Percentiles rank a stretch among this genome's conserved stretches.
Conservation (phyloP, 2,329 filamentous ascomycete species). For the Colletotrichum sp. region DNA sequence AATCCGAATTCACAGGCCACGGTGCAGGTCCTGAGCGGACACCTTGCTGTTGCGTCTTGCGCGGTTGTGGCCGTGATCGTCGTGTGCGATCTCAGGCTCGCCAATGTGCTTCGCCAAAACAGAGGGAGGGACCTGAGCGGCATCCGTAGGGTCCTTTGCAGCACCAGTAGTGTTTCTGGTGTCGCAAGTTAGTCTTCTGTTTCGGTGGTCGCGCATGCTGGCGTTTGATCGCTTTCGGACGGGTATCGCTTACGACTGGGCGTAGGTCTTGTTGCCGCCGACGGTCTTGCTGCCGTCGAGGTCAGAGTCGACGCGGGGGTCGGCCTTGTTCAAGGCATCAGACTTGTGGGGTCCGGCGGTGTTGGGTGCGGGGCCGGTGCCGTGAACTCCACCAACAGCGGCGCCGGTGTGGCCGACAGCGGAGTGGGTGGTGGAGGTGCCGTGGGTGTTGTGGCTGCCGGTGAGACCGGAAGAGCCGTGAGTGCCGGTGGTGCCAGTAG, state of each 20-base stretch:
- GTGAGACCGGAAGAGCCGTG: constrained; percentile 17
- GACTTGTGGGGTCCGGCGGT: constrained; percentile 51
- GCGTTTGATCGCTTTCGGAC: background rate
- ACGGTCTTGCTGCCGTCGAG: constrained; percentile 59
- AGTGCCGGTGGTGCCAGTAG: constrained; percentile 8
- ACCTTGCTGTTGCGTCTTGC: constrained; percentile 49
- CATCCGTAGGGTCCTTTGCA: constrained; percentile 56
- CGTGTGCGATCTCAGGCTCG: constrained; percentile 49
- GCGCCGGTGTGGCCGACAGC: constrained; percentile 35
- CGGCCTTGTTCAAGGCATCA: constrained; percentile 58
- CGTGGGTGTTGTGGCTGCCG: constrained; percentile 39
- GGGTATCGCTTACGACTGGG: constrained; percentile 37
- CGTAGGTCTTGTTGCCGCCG: constrained; percentile 56
- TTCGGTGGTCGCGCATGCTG: constrained; percentile 6
- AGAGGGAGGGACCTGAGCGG: constrained; percentile 62
- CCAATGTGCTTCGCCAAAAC: constrained; percentile 53
- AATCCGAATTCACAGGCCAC: constrained; percentile 43
- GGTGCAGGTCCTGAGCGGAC: constrained; percentile 52
- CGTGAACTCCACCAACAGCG: constrained; percentile 20
- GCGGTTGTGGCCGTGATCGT: constrained; percentile 46
- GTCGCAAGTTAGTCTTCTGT: constrained; percentile 19
- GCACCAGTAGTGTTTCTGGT: constrained; percentile 13
- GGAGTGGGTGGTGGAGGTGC: constrained; percentile 38
- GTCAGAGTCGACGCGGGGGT: constrained; percentile 61
- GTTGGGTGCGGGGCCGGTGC: constrained; percentile 35